phyloP scores from a whole-genome alignment of 2,329 filamentous ascomycete species.

The Cladosporium cucumerinum region DNA sequence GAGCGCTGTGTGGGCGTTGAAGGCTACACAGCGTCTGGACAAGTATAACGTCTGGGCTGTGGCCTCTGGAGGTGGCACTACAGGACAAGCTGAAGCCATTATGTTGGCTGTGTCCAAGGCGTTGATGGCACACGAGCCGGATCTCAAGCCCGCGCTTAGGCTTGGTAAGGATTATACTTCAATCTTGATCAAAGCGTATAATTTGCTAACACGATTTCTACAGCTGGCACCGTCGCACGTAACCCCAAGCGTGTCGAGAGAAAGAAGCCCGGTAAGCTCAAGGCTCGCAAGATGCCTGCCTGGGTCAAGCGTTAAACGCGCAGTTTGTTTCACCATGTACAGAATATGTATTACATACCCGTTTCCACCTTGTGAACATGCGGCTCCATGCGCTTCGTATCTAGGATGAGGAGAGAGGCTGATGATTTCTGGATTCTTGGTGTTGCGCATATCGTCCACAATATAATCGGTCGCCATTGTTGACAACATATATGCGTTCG shows the following conservation, averaged over 20 bases:
- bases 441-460: too few species aligned
- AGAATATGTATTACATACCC: constrained; percentile 17
- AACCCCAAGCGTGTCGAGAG: constrained; percentile 91
- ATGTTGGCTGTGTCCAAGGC: constrained; percentile 87
- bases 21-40: constrained; percentile 76
- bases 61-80: constrained; percentile 82
- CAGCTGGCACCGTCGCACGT: constrained; percentile 88
- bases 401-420: not conserved
- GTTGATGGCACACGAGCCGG: constrained; percentile 85
- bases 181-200: not conserved
- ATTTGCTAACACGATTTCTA: constrained; percentile 42
- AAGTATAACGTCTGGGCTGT: constrained; percentile 96
- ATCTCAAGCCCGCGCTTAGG: constrained; percentile 79
- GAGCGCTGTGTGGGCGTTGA: constrained; percentile 87
- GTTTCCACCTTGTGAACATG: constrained; percentile 5
- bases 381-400: not conserved
- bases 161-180: constrained; percentile 64
- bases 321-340: constrained; percentile 14
- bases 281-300: constrained; percentile 95
- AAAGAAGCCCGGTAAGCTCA: constrained; percentile 94
- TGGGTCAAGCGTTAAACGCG: constrained; percentile 78
- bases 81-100: constrained; percentile 92
- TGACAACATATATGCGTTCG: too few species aligned
- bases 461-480: too few species aligned
- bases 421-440: too few species aligned